Base-by-base conservation (phyloP, 140 eudicot genomes). In the Ambrosia hybrid region DNA sequence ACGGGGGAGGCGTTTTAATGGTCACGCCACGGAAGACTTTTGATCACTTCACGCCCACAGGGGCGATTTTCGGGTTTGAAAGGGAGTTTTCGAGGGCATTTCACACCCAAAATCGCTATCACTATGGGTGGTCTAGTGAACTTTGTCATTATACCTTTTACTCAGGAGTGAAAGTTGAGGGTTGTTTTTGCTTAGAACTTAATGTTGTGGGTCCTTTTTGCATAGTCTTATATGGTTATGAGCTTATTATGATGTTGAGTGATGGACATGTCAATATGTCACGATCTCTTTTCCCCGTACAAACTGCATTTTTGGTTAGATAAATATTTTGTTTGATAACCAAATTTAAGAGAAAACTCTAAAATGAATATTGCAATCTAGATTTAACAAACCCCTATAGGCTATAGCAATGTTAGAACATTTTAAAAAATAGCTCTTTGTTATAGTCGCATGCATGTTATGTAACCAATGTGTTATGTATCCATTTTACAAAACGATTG, bases 241-340 rank as follows among this genome's bases (percentile, higher is more conserved):
- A n/a, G 9, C 30, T 2, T 56, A 56, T 56, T 56, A 56, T 56
- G 67, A 60, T 9, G 10, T 60, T 60, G 17, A 60, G 67, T 60
- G 66, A 60, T 60, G 67, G 67, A 60, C 67, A 36, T 61, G 2
- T 61, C 48, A 61, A 13, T 12, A 61, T 34, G 67, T 36, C 67
- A 61, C 67, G 10, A 61, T 61, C 67, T 39, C 12, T 61, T 34
- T 34, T 13, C 5, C 45, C 45, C 3, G 16, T 11, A 9, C 45
- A 60, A 13, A 34, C 46, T 61, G 21, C 12, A 33, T 61, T 61
- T 36, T 60, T 34, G 46, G 17, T 60, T 60, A 11, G 2, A 60
- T 60, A 57, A 15, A 17, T 3, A 16, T 17, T 21, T 57, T 57
- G 63, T 17, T 21, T 9, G 3, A 21, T 57, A 57, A 13, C 12